These are phyloP conservation scores for Dipodascus albidus DNA, from an alignment of 805 yeast genomes.

Conservation along the genomic window DNA sequence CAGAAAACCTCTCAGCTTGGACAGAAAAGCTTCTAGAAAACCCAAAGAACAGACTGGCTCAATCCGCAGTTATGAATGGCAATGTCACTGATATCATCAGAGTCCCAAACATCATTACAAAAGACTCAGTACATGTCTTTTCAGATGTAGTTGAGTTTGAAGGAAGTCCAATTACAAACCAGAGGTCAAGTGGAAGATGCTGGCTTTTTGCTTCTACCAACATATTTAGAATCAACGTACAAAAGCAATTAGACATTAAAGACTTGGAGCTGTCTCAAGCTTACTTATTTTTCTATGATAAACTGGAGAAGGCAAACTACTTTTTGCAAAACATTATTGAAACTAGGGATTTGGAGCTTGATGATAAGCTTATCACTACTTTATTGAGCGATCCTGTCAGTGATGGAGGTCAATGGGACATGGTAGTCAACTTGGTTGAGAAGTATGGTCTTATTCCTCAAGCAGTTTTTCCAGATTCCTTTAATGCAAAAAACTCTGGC, in stretches of 20 bases:
- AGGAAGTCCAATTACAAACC: conserved; percentile 61
- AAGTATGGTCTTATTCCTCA: conserved; percentile 79
- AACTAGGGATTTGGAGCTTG: conserved; percentile 54
- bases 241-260: conserved; percentile 50
- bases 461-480: conserved; percentile 58
- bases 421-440: conserved; percentile 64
- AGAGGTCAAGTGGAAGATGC: conserved; percentile 69
- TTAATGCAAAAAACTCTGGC: conserved; percentile 39
- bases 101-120: conserved; percentile 9
- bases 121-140: conserved; percentile 26
- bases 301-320: conserved; percentile 73
- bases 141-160: conserved; percentile 34
- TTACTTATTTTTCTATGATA: conserved; percentile 74
- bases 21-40: conserved; percentile 32
- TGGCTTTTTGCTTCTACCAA: conserved; percentile 85
- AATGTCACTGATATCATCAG: conserved; percentile 32
- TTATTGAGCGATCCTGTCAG: conserved; percentile 53
- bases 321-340: conserved; percentile 68
- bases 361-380: conserved; percentile 58
- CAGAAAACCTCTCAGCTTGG: conserved; percentile 32
- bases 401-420: conserved; percentile 86
- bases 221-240: conserved; percentile 51
- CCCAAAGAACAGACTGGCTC: conserved; percentile 42
- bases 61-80: conserved; percentile 40
- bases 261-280: conserved; percentile 68